Conservation (phyloP, 805 yeast genomes). For the Scheffersomyces ergatensis region DNA sequence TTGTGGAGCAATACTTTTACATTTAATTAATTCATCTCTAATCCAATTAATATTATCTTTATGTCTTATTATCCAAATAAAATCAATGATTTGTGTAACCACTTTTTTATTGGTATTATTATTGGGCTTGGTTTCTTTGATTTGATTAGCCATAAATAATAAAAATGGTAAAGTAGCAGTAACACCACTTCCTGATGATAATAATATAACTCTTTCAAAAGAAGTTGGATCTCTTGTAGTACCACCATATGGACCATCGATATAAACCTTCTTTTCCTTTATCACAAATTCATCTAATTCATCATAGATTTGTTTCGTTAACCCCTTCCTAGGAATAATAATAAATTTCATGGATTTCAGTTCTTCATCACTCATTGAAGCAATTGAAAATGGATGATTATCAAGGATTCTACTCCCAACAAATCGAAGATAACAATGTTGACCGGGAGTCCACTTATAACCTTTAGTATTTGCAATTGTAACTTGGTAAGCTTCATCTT, state of each 20-base stretch:
- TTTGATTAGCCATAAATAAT: slow-evolving; percentile 18
- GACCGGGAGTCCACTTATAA: slow-evolving; percentile 52
- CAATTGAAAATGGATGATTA: slow-evolving; percentile 56
- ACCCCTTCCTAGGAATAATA: slow-evolving; percentile 45
- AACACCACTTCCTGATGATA: slow-evolving; percentile 53
- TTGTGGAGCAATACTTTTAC: slow-evolving; percentile 23
- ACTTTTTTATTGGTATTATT: not conserved
- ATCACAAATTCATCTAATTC: slow-evolving; percentile 25
- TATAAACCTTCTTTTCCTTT: slow-evolving; percentile 28
- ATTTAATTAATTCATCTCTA: slow-evolving; percentile 28
- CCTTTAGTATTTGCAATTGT: slow-evolving; percentile 33
- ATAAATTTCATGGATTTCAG: slow-evolving; percentile 38
- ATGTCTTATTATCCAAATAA: slow-evolving; percentile 45
- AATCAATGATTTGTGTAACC: slow-evolving; percentile 26
- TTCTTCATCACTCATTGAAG: slow-evolving; percentile 26
- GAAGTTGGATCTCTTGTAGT: slow-evolving; percentile 41
- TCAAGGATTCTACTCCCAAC: slow-evolving; percentile 44
- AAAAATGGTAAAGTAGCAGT: slow-evolving; percentile 49
- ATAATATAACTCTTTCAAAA: slow-evolving; percentile 41
- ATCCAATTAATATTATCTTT: slow-evolving; percentile 39
- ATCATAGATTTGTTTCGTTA: slow-evolving; percentile 36
- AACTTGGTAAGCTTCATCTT: slow-evolving; percentile 26
- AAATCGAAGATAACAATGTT: slow-evolving; percentile 51
- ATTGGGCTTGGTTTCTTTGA: slow-evolving; percentile 7
- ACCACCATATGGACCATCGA: slow-evolving; percentile 64